These are phyloP conservation scores for Tripterygium wilfordii DNA, from an alignment of 177 flowering plant species.

Conservation along the genomic window DNA sequence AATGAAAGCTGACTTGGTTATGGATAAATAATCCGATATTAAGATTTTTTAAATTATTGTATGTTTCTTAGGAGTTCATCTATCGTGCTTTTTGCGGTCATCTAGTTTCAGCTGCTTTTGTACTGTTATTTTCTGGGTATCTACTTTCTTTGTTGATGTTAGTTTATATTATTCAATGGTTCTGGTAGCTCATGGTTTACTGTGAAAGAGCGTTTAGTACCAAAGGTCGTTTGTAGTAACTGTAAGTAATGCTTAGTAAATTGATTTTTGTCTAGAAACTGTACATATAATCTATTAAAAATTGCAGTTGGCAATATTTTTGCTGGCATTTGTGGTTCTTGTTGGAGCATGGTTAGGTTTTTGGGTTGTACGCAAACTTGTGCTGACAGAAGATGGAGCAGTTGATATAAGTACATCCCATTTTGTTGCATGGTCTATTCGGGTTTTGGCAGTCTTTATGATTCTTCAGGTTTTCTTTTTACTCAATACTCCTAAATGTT, in stretches of 20 bases:
- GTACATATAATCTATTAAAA: constrained; percentile 5
- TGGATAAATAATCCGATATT: too few relatives aligned
- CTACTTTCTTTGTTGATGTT: too few relatives aligned
- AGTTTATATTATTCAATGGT: too few relatives aligned
- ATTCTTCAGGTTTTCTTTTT: constrained; percentile 59
- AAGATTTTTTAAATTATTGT: too few relatives aligned
- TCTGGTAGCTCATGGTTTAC: too few relatives aligned
- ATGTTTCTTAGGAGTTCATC: too few relatives aligned
- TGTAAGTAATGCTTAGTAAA: constrained; percentile 1
- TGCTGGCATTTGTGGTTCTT: constrained; percentile 48
- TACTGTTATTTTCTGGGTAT: too few relatives aligned
- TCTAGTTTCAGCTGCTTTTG: too few relatives aligned
- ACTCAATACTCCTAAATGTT: neutral
- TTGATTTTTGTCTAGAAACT: neutral
- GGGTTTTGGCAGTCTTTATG: constrained; percentile 55
- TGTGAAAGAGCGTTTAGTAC: too few relatives aligned
- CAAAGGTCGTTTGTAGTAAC: too few relatives aligned
- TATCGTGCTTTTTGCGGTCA: too few relatives aligned
- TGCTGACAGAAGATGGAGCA: constrained; percentile 73
- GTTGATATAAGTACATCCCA: constrained; percentile 54
- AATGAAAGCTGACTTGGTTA: too few relatives aligned
- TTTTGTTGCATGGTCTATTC: constrained; percentile 76
- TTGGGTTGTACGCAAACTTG: constrained; percentile 82
- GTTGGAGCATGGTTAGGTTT: constrained; percentile 97
- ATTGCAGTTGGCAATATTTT: constrained; percentile 63